phyloP scores from a whole-genome alignment of 2,329 filamentous ascomycete genomes.

The Alternaria ventricosa region DNA sequence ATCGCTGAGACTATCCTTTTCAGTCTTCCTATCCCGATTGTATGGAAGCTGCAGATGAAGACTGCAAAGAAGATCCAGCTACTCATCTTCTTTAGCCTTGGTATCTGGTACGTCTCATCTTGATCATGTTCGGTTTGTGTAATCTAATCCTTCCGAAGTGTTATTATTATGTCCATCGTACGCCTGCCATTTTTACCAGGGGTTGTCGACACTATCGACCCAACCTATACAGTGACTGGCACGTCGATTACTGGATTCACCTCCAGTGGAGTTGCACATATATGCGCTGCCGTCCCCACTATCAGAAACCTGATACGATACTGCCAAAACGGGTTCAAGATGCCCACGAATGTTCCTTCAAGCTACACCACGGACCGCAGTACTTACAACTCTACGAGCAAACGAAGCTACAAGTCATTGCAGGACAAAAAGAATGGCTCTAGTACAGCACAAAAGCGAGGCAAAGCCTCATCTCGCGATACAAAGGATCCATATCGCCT shows the following conservation, averaged over 20 bases:
- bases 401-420: constrained; percentile 3
- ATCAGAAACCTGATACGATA: neutral
- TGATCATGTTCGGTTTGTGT: neutral
- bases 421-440: neutral
- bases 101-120: neutral
- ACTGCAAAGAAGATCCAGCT: constrained; percentile 4
- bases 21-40: constrained; percentile 4
- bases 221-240: constrained; percentile 4
- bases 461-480: neutral
- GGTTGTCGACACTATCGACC: constrained; percentile 3
- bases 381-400: neutral
- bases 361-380: neutral
- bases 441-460: neutral
- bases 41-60: constrained; percentile 5
- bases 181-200: constrained; percentile 4
- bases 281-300: constrained; percentile 5
- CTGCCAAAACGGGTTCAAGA: neutral
- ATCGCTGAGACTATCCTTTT: constrained; percentile 2
- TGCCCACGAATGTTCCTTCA: neutral
- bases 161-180: neutral
- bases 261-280: constrained; percentile 1
- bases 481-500: neutral
- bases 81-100: constrained; percentile 3
- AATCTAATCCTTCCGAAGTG: neutral
- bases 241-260: constrained; percentile 2